phyloP scores from a whole-genome alignment of 768 basidiomycete species.

The Lenzites betulinus region DNA sequence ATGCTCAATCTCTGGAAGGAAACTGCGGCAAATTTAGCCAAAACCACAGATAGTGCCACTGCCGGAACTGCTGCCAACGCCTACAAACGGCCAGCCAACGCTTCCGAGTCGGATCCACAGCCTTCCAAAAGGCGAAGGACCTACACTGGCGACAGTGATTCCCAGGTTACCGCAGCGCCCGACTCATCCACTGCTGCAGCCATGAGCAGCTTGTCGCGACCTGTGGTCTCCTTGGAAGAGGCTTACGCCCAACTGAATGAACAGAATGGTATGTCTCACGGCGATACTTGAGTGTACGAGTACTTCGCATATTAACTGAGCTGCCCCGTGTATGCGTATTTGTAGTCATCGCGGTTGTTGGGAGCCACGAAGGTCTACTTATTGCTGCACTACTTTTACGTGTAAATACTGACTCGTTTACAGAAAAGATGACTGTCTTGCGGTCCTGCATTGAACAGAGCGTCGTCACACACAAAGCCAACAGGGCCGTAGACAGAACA shows the following conservation, averaged over 20 bases:
- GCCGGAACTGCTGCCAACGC: conserved; percentile 2
- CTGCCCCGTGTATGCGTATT: neutral
- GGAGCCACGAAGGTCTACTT: conserved; percentile 8
- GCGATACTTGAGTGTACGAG: neutral
- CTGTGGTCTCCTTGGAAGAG: neutral
- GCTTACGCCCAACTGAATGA: neutral
- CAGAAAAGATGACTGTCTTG: conserved; percentile 18
- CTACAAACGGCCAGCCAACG: neutral
- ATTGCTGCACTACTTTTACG: neutral
- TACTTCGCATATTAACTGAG: neutral
- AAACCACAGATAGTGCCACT: conserved; percentile 1
- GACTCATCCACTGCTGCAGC: neutral
- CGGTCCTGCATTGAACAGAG: conserved; percentile 1
- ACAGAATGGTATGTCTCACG: conserved; percentile 6
- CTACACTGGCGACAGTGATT: neutral
- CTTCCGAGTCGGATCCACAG: neutral
- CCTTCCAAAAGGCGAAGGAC: neutral
- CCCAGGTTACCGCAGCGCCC: neutral
- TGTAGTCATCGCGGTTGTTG: conserved; percentile 12
- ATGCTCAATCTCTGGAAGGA: conserved; percentile 58
- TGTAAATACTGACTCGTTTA: neutral
- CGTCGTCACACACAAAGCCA: conserved; percentile 4
- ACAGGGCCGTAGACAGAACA: neutral
- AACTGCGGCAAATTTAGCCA: conserved; percentile 40
- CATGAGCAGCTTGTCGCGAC: neutral